Evolutionary conservation across 768 basidiomycete species (phyloP).

Genomic region (Leccinum subtestaceum): DNA sequence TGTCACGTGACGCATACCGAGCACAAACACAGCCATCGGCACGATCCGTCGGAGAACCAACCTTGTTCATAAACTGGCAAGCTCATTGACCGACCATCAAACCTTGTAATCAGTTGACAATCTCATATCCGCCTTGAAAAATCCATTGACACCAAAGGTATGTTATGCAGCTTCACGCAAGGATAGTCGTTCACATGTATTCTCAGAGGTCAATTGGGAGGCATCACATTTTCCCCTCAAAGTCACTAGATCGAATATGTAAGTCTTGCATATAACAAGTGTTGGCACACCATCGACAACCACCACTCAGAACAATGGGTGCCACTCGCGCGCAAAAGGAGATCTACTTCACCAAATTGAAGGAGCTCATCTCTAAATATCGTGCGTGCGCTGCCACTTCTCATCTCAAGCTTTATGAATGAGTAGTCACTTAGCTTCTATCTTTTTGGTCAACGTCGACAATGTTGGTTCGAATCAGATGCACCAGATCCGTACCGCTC

Average conservation of each 20-base stretch:
- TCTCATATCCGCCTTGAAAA: slow-evolving; percentile 73
- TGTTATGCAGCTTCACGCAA: slow-evolving; percentile 20
- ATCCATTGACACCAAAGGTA: slow-evolving; percentile 89
- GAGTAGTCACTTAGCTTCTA: slow-evolving; percentile 63
- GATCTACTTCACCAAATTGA: slow-evolving; percentile 89
- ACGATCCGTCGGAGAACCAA: slow-evolving; percentile 25
- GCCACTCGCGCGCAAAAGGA: slow-evolving; percentile 87
- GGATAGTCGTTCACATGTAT: slow-evolving; percentile 1
- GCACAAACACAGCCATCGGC: slow-evolving; percentile 8
- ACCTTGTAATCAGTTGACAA: slow-evolving; percentile 24
- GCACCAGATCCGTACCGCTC: slow-evolving; percentile 94
- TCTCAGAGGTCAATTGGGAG: slow-evolving; percentile 90
- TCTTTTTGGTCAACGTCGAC: slow-evolving; percentile 99
- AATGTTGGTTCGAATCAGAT: slow-evolving; percentile 99
- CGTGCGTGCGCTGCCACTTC: slow-evolving; percentile 51
- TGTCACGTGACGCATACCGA: background rate
- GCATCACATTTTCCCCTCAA: slow-evolving; percentile 46
- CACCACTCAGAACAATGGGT: slow-evolving; percentile 68
- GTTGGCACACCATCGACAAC: background rate
- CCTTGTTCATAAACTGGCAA: slow-evolving; percentile 30
- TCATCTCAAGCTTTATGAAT: background rate
- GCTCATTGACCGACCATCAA: slow-evolving; percentile 14
- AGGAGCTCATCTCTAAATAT: slow-evolving; percentile 86
- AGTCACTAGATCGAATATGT: slow-evolving; percentile 26
- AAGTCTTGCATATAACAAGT: slow-evolving; percentile 10